These are phyloP conservation scores for Leccinum angustisporum DNA, from an alignment of 1,284 basidiomycete genomes.

Conservation along the genomic window DNA sequence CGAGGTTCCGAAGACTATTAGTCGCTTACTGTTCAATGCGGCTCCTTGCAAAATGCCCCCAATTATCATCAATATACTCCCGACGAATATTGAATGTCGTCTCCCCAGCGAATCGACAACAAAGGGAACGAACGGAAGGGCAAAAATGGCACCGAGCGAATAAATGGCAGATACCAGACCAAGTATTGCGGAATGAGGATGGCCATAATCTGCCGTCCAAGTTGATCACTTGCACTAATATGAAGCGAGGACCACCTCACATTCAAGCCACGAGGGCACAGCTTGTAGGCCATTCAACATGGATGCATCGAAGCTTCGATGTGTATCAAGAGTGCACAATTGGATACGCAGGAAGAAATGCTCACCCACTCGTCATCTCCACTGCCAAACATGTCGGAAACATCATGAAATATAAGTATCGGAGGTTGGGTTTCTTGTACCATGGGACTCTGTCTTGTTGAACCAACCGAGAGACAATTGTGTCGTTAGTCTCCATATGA, in stretches of 20 bases:
- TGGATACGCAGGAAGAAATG: constrained; percentile 24
- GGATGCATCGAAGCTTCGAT: constrained; percentile 16
- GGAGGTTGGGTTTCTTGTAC: constrained; percentile 49
- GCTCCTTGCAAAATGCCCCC: constrained; percentile 20
- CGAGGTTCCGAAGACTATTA: no score
- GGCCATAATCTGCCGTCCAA: constrained; percentile 13
- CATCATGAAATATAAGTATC: constrained; percentile 42
- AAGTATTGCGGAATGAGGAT: constrained; percentile 22
- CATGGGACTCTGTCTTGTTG: constrained; percentile 51
- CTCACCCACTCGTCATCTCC: constrained; percentile 61
- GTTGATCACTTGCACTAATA: background rate
- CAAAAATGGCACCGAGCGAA: constrained; percentile 16
- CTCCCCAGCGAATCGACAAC: constrained; percentile 21
- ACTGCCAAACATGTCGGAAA: constrained; percentile 60
- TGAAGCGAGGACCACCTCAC: constrained; percentile 5
- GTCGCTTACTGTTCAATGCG: constrained; percentile 17
- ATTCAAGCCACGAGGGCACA: constrained; percentile 25
- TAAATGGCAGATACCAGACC: constrained; percentile 21
- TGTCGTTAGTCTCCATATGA: constrained; percentile 28
- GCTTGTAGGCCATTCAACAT: constrained; percentile 23
- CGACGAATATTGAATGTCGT: constrained; percentile 20
- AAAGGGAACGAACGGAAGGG: constrained; percentile 15
- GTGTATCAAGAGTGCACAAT: background rate
- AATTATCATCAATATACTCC: constrained; percentile 6
- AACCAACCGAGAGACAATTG: constrained; percentile 44